These are phyloP conservation scores for Hanseniaspora nectarophila DNA, from an alignment of 805 yeast genomes.

Conservation along the genomic window DNA sequence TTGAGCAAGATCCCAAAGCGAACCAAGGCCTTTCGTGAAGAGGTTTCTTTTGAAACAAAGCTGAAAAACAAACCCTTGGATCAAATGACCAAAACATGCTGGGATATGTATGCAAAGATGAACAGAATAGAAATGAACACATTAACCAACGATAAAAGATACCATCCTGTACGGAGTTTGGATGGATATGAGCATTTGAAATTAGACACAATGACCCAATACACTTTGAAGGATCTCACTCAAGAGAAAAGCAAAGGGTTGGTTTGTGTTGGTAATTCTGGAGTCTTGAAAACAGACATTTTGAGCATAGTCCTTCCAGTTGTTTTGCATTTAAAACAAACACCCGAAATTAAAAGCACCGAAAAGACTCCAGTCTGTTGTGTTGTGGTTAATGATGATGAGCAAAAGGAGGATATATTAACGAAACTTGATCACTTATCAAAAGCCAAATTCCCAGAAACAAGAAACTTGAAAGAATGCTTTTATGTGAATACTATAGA, in stretches of 20 bases:
- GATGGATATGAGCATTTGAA: not conserved
- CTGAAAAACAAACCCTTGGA: not conserved
- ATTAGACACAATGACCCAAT: conserved; percentile 4
- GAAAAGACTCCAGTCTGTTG: not conserved
- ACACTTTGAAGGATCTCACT: not conserved
- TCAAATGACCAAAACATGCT: conserved; percentile 3
- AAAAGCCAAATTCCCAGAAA: not conserved
- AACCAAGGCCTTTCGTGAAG: not conserved
- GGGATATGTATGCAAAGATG: conserved; percentile 8
- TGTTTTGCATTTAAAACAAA: not conserved
- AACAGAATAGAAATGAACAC: not conserved
- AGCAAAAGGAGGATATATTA: not conserved
- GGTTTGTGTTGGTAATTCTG: conserved; percentile 1
- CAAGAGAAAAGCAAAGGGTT: not conserved
- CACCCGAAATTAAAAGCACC: not conserved
- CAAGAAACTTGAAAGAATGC: not conserved
- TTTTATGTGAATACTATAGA: not conserved
- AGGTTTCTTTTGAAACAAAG: not conserved
- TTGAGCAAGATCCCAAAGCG: not conserved
- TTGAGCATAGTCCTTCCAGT: not conserved
- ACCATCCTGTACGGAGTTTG: not conserved
- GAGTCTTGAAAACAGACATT: not conserved
- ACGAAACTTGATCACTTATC: not conserved
- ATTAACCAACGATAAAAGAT: not conserved
- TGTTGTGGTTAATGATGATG: not conserved